Conservation (phyloP, 768 basidiomycete genomes). For the Russula lepida region DNA sequence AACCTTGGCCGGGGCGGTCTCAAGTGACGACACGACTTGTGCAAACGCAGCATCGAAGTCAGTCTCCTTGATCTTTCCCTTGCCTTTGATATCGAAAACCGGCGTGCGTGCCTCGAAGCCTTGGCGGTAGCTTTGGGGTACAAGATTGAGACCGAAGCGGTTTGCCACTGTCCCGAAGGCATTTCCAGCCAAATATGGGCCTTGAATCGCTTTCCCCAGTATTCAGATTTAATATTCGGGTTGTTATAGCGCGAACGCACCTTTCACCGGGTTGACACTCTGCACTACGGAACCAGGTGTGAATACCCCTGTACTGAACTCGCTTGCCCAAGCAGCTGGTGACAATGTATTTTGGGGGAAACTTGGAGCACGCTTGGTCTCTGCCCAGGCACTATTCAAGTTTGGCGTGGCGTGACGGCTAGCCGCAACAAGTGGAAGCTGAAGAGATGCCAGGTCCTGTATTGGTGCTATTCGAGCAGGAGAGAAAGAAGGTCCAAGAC, state of each 20-base stretch:
- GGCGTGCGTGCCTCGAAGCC: conserved; percentile 17
- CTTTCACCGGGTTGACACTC: background rate
- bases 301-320: conserved; percentile 16
- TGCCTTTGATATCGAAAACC: conserved; percentile 41
- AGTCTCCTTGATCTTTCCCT: conserved; percentile 69
- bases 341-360: background rate
- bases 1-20: conserved; percentile 32
- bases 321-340: conserved; percentile 21
- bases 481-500: conserved; percentile 31
- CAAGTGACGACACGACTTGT: conserved; percentile 49
- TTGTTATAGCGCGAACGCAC: background rate
- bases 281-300: background rate
- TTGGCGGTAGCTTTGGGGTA: conserved; percentile 18
- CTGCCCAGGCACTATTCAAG: conserved; percentile 15
- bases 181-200: background rate
- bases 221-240: background rate
- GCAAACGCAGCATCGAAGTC: conserved; percentile 86
- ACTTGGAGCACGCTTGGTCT: conserved; percentile 2
- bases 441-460: conserved; percentile 26
- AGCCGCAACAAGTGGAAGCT: conserved; percentile 27
- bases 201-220: conserved; percentile 8
- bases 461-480: conserved; percentile 29
- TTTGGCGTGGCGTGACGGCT: background rate
- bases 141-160: conserved; percentile 20
- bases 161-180: conserved; percentile 11